Percentiles rank a stretch among this genome's conserved stretches.
These are phyloP conservation scores for Urochloa ruziziensis DNA, from an alignment of 176 grass and related monocot genomes.

Conservation along the genomic window DNA sequence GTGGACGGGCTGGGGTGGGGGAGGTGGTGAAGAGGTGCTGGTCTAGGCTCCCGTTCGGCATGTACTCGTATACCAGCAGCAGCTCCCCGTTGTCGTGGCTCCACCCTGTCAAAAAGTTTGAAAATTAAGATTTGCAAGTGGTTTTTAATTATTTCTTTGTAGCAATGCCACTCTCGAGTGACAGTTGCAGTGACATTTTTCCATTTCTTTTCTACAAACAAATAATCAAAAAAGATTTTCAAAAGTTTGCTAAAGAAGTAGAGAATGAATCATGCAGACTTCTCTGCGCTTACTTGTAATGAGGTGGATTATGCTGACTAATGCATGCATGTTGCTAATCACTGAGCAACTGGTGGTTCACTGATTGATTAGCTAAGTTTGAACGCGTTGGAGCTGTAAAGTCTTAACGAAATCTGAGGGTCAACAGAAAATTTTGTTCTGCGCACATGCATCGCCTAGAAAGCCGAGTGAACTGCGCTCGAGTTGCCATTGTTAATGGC, in stretches of 20 bases:
- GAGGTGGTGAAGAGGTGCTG: slow-evolving; percentile 44
- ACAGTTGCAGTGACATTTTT: not conserved
- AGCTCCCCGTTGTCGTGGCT: slow-evolving; percentile 77
- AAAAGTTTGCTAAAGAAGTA: not conserved
- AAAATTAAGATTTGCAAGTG: too few relatives aligned
- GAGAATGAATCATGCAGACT: not conserved
- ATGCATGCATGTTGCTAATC: not conserved
- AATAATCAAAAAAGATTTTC: too few relatives aligned
- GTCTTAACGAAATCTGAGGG: not conserved
- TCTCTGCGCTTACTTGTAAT: not conserved
- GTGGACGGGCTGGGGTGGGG: not conserved
- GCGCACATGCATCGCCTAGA: slow-evolving; percentile 40
- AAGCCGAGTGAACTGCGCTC: not conserved
- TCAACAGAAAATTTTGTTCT: not conserved
- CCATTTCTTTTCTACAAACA: too few relatives aligned
- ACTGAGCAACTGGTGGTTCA: not conserved
- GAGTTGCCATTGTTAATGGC: slow-evolving; percentile 25
- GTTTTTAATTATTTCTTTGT: too few relatives aligned
- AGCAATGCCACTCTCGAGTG: too few relatives aligned
- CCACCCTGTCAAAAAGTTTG: slow-evolving; percentile 47
- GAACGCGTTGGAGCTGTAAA: slow-evolving; percentile 29
- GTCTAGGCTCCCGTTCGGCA: slow-evolving; percentile 78
- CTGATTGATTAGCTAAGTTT: slow-evolving; percentile 12
- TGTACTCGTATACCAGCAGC: slow-evolving; percentile 82
- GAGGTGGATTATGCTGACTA: not conserved